Base-by-base conservation (phyloP, 805 yeast genomes). In the Yarrowia keelungensis region DNA sequence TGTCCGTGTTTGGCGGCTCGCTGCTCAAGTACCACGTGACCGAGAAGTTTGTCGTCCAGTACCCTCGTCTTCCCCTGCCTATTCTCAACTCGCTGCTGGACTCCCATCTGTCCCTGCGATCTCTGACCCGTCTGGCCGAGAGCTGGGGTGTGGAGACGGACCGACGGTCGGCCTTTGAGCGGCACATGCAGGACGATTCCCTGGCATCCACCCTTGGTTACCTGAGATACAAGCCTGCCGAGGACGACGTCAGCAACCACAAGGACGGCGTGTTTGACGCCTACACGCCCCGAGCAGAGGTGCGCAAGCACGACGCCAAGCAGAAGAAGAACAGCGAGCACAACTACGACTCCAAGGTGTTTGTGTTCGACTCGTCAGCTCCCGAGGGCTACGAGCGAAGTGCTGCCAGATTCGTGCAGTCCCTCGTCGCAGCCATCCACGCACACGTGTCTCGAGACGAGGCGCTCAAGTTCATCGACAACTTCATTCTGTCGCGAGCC, bases 61-160 rank as follows among this genome's bases (percentile, higher is more conserved):
- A 92, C 77, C 99, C 99, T 67, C 86, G 99, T 76, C 83, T 95
- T 64, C 99, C 99, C 16, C 84, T 89, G 71, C 84, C 87, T 9
- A 89, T 93, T 36, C 84, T 92, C 69, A 86, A 88, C 73, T 86
- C 88, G 8, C 91, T 97, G 0, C 87, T 90, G 9, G 89, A 90
- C 72, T 84, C 95, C 0, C 90, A 87, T 76, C 84, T 90, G 75
- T 90, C 94, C 3, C 84, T 86, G 43, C 84, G 82, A 15, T 84
- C 92, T 0, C 81, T 95, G 69, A 81, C 86, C 45, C 85, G 84
- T 62, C 81, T 92, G 35, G 97, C 92, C 43, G 84, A 83, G 74
- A 70, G 76, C 22, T 95, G 98, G 98, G 99, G 99, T 80, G 87
- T 95, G 61, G 93, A 92, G 78, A 82, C 84, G 16, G 98, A 93